phyloP scores from a whole-genome alignment of 2,329 filamentous ascomycete genomes.

The Ophiocordyceps camponoti-floridani region DNA sequence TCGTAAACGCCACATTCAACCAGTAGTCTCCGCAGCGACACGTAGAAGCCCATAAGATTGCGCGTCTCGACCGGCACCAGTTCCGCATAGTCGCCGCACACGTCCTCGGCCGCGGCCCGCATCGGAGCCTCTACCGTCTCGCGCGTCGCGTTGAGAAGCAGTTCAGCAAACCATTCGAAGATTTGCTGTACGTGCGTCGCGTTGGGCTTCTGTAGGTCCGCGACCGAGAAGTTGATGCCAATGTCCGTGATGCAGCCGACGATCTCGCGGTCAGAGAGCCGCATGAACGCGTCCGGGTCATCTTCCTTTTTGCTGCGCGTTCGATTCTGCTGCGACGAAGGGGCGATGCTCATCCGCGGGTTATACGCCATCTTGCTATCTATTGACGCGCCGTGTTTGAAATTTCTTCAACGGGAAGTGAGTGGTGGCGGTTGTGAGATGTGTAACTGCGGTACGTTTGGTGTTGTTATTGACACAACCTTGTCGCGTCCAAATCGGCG shows the following conservation, averaged over 20 bases:
- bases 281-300: slow-evolving; percentile 40
- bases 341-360: slow-evolving; percentile 41
- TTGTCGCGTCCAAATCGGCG: neutral
- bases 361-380: slow-evolving; percentile 34
- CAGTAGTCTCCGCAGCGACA: slow-evolving; percentile 62
- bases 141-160: slow-evolving; percentile 83
- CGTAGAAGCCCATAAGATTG: slow-evolving; percentile 91
- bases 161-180: slow-evolving; percentile 92
- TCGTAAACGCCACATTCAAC: slow-evolving; percentile 82
- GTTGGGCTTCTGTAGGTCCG: slow-evolving; percentile 86
- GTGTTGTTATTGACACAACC: neutral
- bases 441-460: neutral
- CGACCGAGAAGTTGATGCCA: slow-evolving; percentile 70
- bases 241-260: slow-evolving; percentile 96
- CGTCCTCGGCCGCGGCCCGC: slow-evolving; percentile 75
- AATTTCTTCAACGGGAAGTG: no score
- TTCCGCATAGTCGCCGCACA: slow-evolving; percentile 71
- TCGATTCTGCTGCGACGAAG: slow-evolving; percentile 26
- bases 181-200: slow-evolving; percentile 91
- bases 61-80: slow-evolving; percentile 75
- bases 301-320: slow-evolving; percentile 40
- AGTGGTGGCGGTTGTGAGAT: neutral
- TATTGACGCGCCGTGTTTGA: neutral
- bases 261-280: slow-evolving; percentile 57
- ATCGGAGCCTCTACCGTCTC: slow-evolving; percentile 91